Conservation (phyloP, 2,329 filamentous ascomycete genomes). For the Alternaria sp. region DNA sequence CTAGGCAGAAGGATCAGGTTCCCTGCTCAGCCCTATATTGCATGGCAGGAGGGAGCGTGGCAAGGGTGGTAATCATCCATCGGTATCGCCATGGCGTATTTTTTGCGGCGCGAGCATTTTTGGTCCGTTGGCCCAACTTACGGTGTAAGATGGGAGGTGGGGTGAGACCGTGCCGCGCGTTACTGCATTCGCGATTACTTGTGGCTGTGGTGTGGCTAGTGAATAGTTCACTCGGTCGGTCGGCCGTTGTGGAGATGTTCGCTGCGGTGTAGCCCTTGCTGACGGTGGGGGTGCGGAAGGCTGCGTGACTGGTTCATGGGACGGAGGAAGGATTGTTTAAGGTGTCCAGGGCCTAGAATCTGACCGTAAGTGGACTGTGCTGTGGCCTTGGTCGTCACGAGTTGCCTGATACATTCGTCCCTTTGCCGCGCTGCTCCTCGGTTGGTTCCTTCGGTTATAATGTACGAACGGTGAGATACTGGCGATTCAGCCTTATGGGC, state of each 20-base stretch:
- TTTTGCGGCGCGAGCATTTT: background rate
- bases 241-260: background rate
- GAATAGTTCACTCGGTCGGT: background rate
- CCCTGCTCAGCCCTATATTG: slow-evolving; percentile 2
- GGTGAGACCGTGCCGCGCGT: background rate
- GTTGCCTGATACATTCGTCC: background rate
- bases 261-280: background rate
- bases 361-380: background rate
- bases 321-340: background rate
- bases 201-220: background rate
- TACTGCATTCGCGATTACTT: background rate
- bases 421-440: background rate
- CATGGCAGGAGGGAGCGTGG: background rate
- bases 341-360: background rate
- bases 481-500: background rate
- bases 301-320: background rate
- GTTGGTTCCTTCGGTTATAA: background rate
- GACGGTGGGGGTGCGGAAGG: background rate
- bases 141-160: background rate
- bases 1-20: background rate
- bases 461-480: background rate
- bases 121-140: background rate
- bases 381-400: background rate
- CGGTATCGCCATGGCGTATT: background rate
- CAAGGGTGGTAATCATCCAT: background rate